Base-by-base conservation (phyloP, 257 asterid species). In the Solanum microdontum region DNA sequence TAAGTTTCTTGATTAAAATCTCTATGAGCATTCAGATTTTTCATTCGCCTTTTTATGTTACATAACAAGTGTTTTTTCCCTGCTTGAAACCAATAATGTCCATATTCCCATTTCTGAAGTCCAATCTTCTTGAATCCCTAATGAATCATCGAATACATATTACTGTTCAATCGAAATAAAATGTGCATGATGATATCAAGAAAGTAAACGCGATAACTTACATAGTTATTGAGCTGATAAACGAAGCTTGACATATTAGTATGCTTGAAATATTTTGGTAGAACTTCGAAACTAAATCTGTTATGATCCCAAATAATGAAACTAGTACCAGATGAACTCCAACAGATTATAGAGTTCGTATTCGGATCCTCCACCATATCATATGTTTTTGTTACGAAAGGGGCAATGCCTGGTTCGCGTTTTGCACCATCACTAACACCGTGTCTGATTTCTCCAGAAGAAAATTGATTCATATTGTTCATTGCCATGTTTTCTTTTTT, bases 211-310 rank as follows among this genome's bases (percentile, higher is more conserved):
- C 1, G 15, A 8, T 62, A 30, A 74, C 94, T 6, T 88, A 93
- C 98, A 83, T 95, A 95, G 91, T 91, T 93, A 86, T 92, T 93
- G 88, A 95, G 97, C 26, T 95, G 97, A 87, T 92, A 93, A 51
- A 92, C 80, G 66, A 94, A 95, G 91, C 95, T 93, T 0, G 97
- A 90, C 64, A 95, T 90, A 45, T 92, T 93, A 89, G 76, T 89
- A 86, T 93, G 96, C 87, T 85, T 95, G 74, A 94, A 95, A 69
- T 90, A 89, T 51, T 39, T 76, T 23, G 95, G 95, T 2, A 94
- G 91, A 82, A 94, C 37, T 12, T 94, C 89, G 4, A 84, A 89
- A 7, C 94, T 85, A 48, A 95, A 91, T 37, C 70, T 88, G 55
- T 88, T 86, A 86, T 92, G 95, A 84, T 95, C 93, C 94, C 93